Percentiles rank a stretch among this genome's conserved stretches.
phyloP scores from a whole-genome alignment of 176 grass and related monocot genomes.

The Paspalum notatum region DNA sequence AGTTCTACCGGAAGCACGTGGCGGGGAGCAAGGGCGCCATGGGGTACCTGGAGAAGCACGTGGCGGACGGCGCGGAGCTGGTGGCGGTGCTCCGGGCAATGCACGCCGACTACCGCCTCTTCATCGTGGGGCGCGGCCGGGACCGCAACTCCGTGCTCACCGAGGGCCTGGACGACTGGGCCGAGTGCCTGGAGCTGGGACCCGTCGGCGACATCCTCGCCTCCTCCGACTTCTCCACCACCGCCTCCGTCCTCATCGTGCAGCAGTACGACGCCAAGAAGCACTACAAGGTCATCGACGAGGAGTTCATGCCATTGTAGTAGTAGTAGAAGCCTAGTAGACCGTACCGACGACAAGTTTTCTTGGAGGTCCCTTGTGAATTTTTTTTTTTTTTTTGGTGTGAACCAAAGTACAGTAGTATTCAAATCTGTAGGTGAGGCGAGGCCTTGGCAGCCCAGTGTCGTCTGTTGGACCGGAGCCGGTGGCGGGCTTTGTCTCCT shows the following conservation, averaged over 20 bases:
- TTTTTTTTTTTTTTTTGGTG: too few species aligned
- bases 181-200: constrained; percentile 74
- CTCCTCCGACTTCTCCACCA: constrained; percentile 64
- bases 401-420: too few species aligned
- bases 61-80: constrained; percentile 64
- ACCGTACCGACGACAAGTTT: too few species aligned
- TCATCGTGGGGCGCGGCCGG: constrained; percentile 58
- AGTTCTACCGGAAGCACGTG: constrained; percentile 74
- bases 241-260: constrained; percentile 68
- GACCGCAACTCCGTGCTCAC: constrained; percentile 62
- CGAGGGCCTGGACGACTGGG: constrained; percentile 72
- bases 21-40: constrained; percentile 20
- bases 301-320: constrained; percentile 83
- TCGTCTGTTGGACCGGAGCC: too few species aligned
- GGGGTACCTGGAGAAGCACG: constrained; percentile 80
- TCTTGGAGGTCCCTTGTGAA: too few species aligned
- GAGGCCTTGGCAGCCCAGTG: too few species aligned
- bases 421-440: too few species aligned
- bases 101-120: constrained; percentile 63
- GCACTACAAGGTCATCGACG: constrained; percentile 82
- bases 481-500: too few species aligned
- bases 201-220: constrained; percentile 72
- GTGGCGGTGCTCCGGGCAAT: constrained; percentile 52
- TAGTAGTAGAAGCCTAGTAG: too few species aligned
- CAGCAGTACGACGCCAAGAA: constrained; percentile 85